These are phyloP conservation scores for Crithidia thermophila DNA, from an alignment of 208 protist genomes.

Conservation along the genomic window DNA sequence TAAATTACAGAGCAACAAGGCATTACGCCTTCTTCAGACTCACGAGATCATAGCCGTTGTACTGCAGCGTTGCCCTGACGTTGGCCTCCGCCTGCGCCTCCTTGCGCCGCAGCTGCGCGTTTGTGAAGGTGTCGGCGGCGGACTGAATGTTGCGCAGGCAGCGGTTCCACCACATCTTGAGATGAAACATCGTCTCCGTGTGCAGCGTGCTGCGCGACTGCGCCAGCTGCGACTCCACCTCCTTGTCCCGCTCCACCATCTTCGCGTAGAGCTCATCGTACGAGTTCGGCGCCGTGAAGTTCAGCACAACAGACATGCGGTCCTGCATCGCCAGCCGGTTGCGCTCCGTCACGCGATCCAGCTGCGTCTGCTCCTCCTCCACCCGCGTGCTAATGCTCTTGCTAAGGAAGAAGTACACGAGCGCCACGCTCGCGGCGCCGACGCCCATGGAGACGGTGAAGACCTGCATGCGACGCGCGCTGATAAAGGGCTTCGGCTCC, in stretches of 20 bases:
- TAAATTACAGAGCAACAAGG: background rate
- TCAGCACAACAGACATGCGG: constrained; percentile 42
- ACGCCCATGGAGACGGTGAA: constrained; percentile 74
- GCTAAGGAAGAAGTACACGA: constrained; percentile 80
- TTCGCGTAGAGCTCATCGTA: constrained; percentile 76
- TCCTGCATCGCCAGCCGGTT: constrained; percentile 55
- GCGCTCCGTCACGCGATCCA: constrained; percentile 52
- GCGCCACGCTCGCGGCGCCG: constrained; percentile 52
- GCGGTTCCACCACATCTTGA: constrained; percentile 88
- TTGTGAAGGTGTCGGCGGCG: constrained; percentile 42
- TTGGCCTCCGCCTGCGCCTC: constrained; percentile 43
- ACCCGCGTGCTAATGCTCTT: constrained; percentile 58
- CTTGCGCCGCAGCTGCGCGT: constrained; percentile 38
- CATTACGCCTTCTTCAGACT: constrained; percentile 39
- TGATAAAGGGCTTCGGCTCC: constrained; percentile 85
- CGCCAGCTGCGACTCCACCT: constrained; percentile 48
- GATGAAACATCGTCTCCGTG: constrained; percentile 69
- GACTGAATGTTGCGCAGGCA: constrained; percentile 73
- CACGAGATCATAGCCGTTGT: constrained; percentile 65
- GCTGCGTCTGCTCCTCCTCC: constrained; percentile 58
- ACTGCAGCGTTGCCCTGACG: constrained; percentile 55
- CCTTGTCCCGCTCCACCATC: constrained; percentile 59
- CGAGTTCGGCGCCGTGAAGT: constrained; percentile 76
- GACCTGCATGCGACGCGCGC: constrained; percentile 53
- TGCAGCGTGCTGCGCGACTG: constrained; percentile 68